Conservation (phyloP, 1,284 basidiomycete species). For the Tausonia pullulans region DNA sequence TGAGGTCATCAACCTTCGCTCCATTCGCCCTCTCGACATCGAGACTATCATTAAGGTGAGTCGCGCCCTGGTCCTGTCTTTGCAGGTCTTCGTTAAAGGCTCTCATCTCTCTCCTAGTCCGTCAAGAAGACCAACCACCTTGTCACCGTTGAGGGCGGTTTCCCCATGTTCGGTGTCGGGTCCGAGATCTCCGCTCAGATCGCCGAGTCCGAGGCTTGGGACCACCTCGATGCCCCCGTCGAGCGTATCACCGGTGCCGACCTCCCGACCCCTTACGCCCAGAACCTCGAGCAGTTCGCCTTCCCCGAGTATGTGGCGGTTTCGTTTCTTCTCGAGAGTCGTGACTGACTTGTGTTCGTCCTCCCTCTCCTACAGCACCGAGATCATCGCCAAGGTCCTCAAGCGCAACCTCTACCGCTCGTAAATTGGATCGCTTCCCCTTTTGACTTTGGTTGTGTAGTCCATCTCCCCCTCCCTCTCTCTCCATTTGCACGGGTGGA, state of each 20-base stretch:
- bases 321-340: not conserved
- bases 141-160: slow-evolving; percentile 92
- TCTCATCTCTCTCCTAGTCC: slow-evolving; percentile 35
- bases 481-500: too few species aligned
- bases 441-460: too few species aligned
- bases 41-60: slow-evolving; percentile 69
- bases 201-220: slow-evolving; percentile 89
- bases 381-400: slow-evolving; percentile 77
- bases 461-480: too few species aligned
- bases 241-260: slow-evolving; percentile 96
- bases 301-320: not conserved
- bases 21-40: slow-evolving; percentile 82
- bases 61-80: not conserved
- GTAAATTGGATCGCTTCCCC: too few species aligned
- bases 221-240: slow-evolving; percentile 93
- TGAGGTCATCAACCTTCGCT: slow-evolving; percentile 95
- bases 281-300: slow-evolving; percentile 42
- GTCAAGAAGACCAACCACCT: slow-evolving; percentile 98
- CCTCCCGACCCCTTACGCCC: slow-evolving; percentile 66
- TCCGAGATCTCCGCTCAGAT: slow-evolving; percentile 96
- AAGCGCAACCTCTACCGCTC: slow-evolving; percentile 65
- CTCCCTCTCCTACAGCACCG: slow-evolving; percentile 69
- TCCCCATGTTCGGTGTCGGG: slow-evolving; percentile 96
- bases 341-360: not conserved
- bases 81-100: slow-evolving; percentile 56